Base-by-base conservation (phyloP, 441 rosid genomes). In the Erodium texanum region DNA sequence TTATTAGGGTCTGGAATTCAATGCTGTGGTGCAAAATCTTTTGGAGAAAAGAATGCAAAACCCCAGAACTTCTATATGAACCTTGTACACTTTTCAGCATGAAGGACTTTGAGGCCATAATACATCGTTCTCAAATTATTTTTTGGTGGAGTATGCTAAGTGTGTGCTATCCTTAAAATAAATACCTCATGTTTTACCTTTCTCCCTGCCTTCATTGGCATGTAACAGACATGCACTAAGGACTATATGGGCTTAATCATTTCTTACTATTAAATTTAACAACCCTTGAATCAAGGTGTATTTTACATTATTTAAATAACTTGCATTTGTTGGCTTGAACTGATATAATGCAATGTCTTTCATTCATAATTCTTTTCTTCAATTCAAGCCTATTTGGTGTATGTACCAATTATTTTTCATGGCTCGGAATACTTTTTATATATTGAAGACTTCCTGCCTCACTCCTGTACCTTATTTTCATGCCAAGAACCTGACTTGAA, bases 401-500 rank as follows among this genome's bases (percentile, higher is more conserved):
- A 11, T 58, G 20, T 22, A 9, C 6, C 10, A 56, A 20, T 9
- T 11, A 58, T 18, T 9, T 19, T 58, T 22, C 62, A 58, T 20
- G 62, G 5, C 23, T 58, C 8, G 27, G 62, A 58, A 19, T 58
- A 27, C 24, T 36, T 68, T 58, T 3, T 5, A 59, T 14, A 32
- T 48, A 58, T n/a, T 64, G 32, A 70, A 58, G 62, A 58, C 12
- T 58, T 18, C 62, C 24, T 54, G 61, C 24, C 11, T 19, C 12
- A 5, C 61, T 50, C 15, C 56, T 48, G 6, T 14, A 48, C 56
- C 56, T 8, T 52, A 9, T 27, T 20, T 18, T 66, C 19, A n/a
- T 70, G 50, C 27, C 24, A 64, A 70, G 64, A 48, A n/a, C 68
- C 41, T 48, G 64, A 64, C 11, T 48, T 15, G 52, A 20, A 64